Percentiles rank a stretch among this genome's conserved stretches.
These are phyloP conservation scores for Lobulomyces angularis DNA, from an alignment of 192 early-diverging fungal genomes.

Conservation along the genomic window DNA sequence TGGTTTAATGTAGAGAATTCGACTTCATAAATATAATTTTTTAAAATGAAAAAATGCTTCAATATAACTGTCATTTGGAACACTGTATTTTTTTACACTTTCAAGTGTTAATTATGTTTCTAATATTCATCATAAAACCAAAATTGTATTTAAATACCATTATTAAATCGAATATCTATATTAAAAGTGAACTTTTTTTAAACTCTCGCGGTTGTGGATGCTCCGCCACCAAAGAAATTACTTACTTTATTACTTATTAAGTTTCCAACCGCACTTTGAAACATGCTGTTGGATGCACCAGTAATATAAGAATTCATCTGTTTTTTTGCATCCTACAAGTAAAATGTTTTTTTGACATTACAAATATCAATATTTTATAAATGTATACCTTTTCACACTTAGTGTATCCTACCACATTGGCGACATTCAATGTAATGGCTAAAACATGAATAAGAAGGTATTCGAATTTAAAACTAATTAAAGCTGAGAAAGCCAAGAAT, in stretches of 20 bases:
- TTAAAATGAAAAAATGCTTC: too few species aligned
- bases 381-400: constrained; percentile 74
- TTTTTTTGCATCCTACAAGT: constrained; percentile 22
- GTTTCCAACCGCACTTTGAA: constrained; percentile 19
- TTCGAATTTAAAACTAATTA: constrained; percentile 59
- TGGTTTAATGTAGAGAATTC: too few species aligned
- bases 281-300: constrained; percentile 11
- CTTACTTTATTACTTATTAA: constrained; percentile 13
- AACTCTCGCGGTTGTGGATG: too few species aligned
- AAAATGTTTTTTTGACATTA: too few species aligned
- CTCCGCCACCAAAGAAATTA: constrained; percentile 21
- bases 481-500: constrained; percentile 61
- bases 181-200: too few species aligned
- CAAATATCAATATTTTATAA: not conserved
- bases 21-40: too few species aligned
- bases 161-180: too few species aligned
- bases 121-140: too few species aligned
- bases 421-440: constrained; percentile 69
- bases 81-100: too few species aligned
- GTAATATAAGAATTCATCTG: constrained; percentile 20
- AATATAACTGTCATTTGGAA: too few species aligned
- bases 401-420: constrained; percentile 91
- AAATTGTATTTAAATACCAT: too few species aligned
- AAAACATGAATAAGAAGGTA: constrained; percentile 83
- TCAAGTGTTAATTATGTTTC: too few species aligned